Evolutionary conservation across 768 basidiomycete genomes (phyloP).

Genomic region (Tylopilus balloui): DNA sequence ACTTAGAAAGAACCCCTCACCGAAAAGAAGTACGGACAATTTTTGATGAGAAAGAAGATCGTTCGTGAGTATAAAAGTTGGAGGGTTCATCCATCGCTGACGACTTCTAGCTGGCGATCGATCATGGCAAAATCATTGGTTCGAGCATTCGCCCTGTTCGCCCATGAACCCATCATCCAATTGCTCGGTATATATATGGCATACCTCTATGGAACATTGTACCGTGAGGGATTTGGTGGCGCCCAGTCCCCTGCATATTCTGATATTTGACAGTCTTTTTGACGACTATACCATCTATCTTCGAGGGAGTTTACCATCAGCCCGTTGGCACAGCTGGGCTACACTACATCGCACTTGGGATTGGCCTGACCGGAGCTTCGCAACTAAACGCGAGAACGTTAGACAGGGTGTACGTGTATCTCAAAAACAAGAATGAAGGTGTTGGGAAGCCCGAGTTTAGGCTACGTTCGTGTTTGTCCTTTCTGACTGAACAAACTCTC

Average conservation of each 20-base stretch:
- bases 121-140: slow-evolving; percentile 51
- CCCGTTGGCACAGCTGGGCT: slow-evolving; percentile 56
- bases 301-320: slow-evolving; percentile 50
- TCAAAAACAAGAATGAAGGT: slow-evolving; percentile 50
- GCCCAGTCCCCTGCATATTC: not conserved
- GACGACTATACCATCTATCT: slow-evolving; percentile 61
- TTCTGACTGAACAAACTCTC: not conserved
- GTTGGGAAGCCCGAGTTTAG: slow-evolving; percentile 52
- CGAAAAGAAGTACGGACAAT: slow-evolving; percentile 45
- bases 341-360: slow-evolving; percentile 67
- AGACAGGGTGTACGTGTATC: slow-evolving; percentile 50
- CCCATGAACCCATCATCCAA: slow-evolving; percentile 61
- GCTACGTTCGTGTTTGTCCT: slow-evolving; percentile 36
- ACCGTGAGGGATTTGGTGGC: slow-evolving; percentile 37
- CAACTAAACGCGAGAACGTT: slow-evolving; percentile 52
- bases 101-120: slow-evolving; percentile 40
- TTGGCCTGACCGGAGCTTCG: slow-evolving; percentile 52
- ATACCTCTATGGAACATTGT: slow-evolving; percentile 60
- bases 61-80: slow-evolving; percentile 37
- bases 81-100: not conserved
- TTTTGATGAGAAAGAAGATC: slow-evolving; percentile 38
- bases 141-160: slow-evolving; percentile 66
- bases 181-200: slow-evolving; percentile 66
- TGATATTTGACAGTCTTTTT: slow-evolving; percentile 50
- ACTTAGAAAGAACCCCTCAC: slow-evolving; percentile 41